Percentiles rank a stretch among this genome's conserved stretches.
Conservation (phyloP, 345 rosid genomes). For the Corchorus olitorius region DNA sequence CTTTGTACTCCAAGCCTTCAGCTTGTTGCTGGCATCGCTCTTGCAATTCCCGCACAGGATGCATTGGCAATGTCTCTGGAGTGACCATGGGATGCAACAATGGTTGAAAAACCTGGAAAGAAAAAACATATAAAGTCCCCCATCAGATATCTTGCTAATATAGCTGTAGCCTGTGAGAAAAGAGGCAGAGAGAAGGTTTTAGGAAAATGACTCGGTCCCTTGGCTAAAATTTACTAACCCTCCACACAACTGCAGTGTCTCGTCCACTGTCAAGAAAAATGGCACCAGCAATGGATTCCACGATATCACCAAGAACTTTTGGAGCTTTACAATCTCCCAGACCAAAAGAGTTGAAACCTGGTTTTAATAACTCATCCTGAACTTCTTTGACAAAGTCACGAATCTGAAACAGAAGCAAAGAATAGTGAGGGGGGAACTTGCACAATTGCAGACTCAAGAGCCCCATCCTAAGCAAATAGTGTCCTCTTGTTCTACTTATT, state of each 20-base stretch:
- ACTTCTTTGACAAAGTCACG: conserved; percentile 93
- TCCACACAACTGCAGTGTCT: conserved; percentile 85
- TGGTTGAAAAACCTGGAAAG: conserved; percentile 86
- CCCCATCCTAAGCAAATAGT: background rate
- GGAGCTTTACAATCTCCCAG: conserved; percentile 99
- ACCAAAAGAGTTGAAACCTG: conserved; percentile 96
- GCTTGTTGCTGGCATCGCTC: conserved; percentile 99
- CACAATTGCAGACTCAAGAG: background rate
- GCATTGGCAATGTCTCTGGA: conserved; percentile 98
- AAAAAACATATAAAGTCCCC: background rate
- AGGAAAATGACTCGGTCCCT: background rate
- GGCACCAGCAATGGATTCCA: conserved; percentile 97
- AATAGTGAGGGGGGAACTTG: conserved; percentile 9
- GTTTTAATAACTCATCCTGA: conserved; percentile 72
- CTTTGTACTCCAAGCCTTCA: conserved; percentile 94
- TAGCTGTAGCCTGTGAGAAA: background rate
- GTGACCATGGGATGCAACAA: conserved; percentile 96
- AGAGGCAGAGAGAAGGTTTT: background rate
- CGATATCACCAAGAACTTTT: conserved; percentile 95
- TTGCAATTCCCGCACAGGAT: conserved; percentile 99
- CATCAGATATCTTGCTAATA: conserved; percentile 13
- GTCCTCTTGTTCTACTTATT: background rate
- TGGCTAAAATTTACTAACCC: conserved; percentile 49
- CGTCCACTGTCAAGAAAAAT: conserved; percentile 86
- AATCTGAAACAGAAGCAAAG: conserved; percentile 53